phyloP scores from a whole-genome alignment of 225 moss, liverwort and hornwort species.

The Takakia lepidozioides region DNA sequence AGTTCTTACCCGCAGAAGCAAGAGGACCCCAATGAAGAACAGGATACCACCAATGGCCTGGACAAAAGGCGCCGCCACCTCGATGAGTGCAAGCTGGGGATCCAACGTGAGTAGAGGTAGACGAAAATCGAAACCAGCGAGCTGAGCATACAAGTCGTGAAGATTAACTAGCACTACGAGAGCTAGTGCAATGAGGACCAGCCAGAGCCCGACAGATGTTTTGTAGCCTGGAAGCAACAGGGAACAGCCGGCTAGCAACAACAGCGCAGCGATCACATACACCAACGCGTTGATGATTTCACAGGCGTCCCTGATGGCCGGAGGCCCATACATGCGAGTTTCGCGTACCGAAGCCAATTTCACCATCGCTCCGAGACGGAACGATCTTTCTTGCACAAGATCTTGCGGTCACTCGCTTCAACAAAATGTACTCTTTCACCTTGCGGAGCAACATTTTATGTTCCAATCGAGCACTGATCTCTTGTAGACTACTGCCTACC shows the following conservation, averaged over 20 bases:
- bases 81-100: constrained; percentile 48
- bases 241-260: constrained; percentile 39
- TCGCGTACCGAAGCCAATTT: constrained; percentile 65
- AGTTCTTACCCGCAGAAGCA: no score
- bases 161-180: constrained; percentile 45
- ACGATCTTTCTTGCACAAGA: no score
- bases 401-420: no score
- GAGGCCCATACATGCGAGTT: constrained; percentile 47
- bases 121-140: constrained; percentile 59
- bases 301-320: constrained; percentile 22
- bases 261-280: constrained; percentile 41
- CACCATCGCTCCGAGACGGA: no score
- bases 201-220: constrained; percentile 22
- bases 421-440: no score
- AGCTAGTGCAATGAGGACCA: constrained; percentile 32
- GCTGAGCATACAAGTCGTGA: constrained; percentile 64
- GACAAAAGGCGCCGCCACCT: constrained; percentile 47
- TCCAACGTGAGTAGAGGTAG: constrained; percentile 32
- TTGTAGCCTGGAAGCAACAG: constrained; percentile 46
- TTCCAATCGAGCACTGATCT: no score
- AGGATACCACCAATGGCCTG: constrained; percentile 54
- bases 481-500: no score
- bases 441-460: no score
- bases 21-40: constrained; percentile 31
- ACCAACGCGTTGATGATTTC: constrained; percentile 52